Conservation (phyloP, 257 asterid genomes). For the Capsicum rhomboideum region DNA sequence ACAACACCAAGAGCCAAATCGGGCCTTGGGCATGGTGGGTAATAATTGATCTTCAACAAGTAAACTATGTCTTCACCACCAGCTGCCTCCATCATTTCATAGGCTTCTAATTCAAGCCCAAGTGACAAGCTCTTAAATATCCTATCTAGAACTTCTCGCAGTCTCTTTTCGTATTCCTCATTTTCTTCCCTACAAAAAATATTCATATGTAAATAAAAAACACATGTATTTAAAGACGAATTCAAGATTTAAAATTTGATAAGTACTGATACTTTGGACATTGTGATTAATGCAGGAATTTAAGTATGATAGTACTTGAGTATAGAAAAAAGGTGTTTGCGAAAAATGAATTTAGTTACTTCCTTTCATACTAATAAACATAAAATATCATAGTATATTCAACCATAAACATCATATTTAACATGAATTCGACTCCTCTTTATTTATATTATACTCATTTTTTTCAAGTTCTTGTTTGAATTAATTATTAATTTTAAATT, state of each 20-base stretch:
- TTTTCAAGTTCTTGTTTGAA: too few species aligned
- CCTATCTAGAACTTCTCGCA: constrained; percentile 36
- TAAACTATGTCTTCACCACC: too few species aligned
- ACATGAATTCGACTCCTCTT: too few species aligned
- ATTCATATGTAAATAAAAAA: too few species aligned
- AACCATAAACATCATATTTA: neutral
- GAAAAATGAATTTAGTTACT: neutral
- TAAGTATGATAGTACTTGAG: neutral
- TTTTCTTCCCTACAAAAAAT: constrained; percentile 49
- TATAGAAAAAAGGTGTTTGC: neutral
- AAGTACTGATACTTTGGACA: neutral
- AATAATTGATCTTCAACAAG: constrained; percentile 67
- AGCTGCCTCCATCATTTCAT: constrained; percentile 37
- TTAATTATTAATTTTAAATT: too few species aligned
- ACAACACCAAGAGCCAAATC: constrained; percentile 85
- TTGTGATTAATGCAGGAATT: neutral
- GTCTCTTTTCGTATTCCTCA: constrained; percentile 41
- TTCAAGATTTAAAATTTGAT: too few species aligned
- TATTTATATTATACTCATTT: too few species aligned
- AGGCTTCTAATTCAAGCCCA: constrained; percentile 52
- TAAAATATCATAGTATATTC: neutral
- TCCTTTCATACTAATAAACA: neutral
- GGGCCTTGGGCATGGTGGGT: constrained; percentile 89
- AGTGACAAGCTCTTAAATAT: constrained; percentile 43
- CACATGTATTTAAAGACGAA: too few species aligned